These are phyloP conservation scores for Thelonectria blattea DNA, from an alignment of 2,329 filamentous ascomycete species.

Conservation along the genomic window DNA sequence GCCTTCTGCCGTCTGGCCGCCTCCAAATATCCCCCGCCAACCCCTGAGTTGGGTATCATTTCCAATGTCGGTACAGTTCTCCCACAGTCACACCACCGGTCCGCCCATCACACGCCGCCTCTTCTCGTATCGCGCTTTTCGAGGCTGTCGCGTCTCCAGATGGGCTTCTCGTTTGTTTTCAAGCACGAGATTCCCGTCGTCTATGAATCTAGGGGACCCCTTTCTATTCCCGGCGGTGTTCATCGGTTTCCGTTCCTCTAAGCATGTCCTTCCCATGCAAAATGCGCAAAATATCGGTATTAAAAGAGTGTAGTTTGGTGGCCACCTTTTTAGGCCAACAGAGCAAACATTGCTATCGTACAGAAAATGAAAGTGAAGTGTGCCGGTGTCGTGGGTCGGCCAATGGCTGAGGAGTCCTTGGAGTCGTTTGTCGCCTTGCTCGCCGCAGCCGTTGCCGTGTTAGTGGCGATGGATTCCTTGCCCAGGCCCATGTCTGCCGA, in stretches of 20 bases:
- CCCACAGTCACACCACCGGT: slow-evolving; percentile 24
- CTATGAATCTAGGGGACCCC: slow-evolving; percentile 19
- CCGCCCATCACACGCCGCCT: slow-evolving; percentile 10
- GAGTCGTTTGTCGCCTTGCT: slow-evolving; percentile 29
- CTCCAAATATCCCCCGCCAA: slow-evolving; percentile 10
- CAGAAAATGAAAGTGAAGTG: slow-evolving; percentile 37
- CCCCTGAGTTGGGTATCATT: slow-evolving; percentile 31
- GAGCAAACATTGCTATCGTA: slow-evolving; percentile 36
- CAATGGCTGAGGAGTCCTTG: slow-evolving; percentile 33
- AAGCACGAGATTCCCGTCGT: slow-evolving; percentile 22
- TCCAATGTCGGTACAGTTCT: slow-evolving; percentile 18
- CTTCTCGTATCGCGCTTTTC: slow-evolving; percentile 14
- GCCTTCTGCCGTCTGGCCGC: not conserved
- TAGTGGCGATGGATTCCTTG: slow-evolving; percentile 33
- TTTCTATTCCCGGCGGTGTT: slow-evolving; percentile 17
- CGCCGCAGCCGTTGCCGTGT: slow-evolving; percentile 29
- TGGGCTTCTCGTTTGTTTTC: slow-evolving; percentile 9
- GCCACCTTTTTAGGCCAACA: slow-evolving; percentile 30
- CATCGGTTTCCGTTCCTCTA: slow-evolving; percentile 20
- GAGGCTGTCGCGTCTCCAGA: slow-evolving; percentile 15
- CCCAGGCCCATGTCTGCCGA: slow-evolving; percentile 32
- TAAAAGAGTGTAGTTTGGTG: slow-evolving; percentile 38
- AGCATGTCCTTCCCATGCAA: slow-evolving; percentile 18
- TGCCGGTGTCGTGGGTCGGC: slow-evolving; percentile 26
- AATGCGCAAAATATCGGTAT: slow-evolving; percentile 27